Percentiles rank a stretch among this genome's conserved stretches.
Conservation (phyloP, 306 rosid species). For the Medicago arabica region DNA sequence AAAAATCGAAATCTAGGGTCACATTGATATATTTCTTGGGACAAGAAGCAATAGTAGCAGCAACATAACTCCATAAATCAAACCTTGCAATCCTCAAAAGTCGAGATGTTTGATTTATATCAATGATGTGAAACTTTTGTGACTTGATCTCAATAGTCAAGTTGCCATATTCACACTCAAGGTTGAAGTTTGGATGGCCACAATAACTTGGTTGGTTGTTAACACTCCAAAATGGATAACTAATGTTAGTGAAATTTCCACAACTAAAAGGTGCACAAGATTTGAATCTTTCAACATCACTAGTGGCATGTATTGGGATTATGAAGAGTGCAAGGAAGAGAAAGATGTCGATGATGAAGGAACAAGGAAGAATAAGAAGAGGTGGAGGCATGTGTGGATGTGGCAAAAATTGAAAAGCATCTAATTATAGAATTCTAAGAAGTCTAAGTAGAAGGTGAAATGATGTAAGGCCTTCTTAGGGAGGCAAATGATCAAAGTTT, state of each 20-base stretch:
- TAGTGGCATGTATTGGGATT: slow-evolving; percentile 14
- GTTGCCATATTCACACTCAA: slow-evolving; percentile 43
- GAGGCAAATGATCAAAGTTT: slow-evolving; percentile 12
- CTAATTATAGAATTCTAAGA: not conserved
- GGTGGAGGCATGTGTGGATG: not conserved
- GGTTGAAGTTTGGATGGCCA: slow-evolving; percentile 46
- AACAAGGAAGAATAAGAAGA: not conserved
- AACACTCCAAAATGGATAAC: slow-evolving; percentile 51
- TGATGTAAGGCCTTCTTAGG: not conserved
- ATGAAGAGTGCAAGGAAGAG: slow-evolving; percentile 35
- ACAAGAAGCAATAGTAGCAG: not conserved
- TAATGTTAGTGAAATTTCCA: slow-evolving; percentile 35
- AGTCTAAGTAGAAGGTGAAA: slow-evolving; percentile 1
- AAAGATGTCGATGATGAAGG: slow-evolving; percentile 20
- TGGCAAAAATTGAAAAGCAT: not conserved
- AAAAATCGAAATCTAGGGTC: slow-evolving; percentile 36
- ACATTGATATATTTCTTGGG: not conserved
- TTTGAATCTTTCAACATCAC: slow-evolving; percentile 24
- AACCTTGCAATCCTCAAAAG: slow-evolving; percentile 39
- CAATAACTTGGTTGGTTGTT: slow-evolving; percentile 38
- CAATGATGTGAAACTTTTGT: slow-evolving; percentile 34
- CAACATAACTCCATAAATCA: slow-evolving; percentile 41
- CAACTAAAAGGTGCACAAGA: slow-evolving; percentile 48
- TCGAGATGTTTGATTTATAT: not conserved
- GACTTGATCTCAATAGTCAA: slow-evolving; percentile 30